These are phyloP conservation scores for Karstenula rhodostoma DNA, from an alignment of 2,329 filamentous ascomycete genomes.

Conservation along the genomic window DNA sequence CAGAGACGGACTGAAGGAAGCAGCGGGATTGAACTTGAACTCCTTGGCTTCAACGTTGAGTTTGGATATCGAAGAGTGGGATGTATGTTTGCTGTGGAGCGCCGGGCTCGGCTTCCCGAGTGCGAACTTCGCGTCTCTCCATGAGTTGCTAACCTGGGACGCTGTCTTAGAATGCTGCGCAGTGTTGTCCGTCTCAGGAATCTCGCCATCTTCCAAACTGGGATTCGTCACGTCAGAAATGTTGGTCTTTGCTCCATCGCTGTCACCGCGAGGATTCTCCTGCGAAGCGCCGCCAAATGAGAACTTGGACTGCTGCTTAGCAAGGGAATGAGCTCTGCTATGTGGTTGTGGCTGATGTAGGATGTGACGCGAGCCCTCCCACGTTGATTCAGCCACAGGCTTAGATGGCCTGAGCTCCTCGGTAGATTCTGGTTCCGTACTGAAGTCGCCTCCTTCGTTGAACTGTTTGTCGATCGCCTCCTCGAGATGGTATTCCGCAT, in stretches of 20 bases:
- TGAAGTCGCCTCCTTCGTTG: slow-evolving; percentile 75
- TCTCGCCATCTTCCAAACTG: slow-evolving; percentile 46
- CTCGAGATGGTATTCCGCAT: slow-evolving; percentile 85
- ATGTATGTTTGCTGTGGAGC: slow-evolving; percentile 64
- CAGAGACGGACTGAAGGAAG: slow-evolving; percentile 59
- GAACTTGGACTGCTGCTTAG: slow-evolving; percentile 61
- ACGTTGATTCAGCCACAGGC: slow-evolving; percentile 37
- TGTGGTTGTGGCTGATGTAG: slow-evolving; percentile 79
- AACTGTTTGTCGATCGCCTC: slow-evolving; percentile 80
- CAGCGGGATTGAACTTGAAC: slow-evolving; percentile 75
- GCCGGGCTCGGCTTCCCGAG: slow-evolving; percentile 43
- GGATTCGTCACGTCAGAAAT: slow-evolving; percentile 50
- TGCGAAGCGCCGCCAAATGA: slow-evolving; percentile 35
- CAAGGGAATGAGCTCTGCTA: slow-evolving; percentile 74
- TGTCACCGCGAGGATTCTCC: slow-evolving; percentile 46
- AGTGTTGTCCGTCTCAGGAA: slow-evolving; percentile 30
- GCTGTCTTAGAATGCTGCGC: slow-evolving; percentile 47
- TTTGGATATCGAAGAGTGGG: slow-evolving; percentile 75
- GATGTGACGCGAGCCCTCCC: slow-evolving; percentile 52
- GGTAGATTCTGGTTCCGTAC: slow-evolving; percentile 59
- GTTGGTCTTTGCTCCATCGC: slow-evolving; percentile 52
- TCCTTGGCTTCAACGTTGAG: slow-evolving; percentile 90
- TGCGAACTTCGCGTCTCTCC: slow-evolving; percentile 47
- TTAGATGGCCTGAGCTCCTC: slow-evolving; percentile 38
- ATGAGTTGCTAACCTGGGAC: slow-evolving; percentile 48